phyloP scores from a whole-genome alignment of 1,139 yeast genomes.

The Nematodospora anomalae region DNA sequence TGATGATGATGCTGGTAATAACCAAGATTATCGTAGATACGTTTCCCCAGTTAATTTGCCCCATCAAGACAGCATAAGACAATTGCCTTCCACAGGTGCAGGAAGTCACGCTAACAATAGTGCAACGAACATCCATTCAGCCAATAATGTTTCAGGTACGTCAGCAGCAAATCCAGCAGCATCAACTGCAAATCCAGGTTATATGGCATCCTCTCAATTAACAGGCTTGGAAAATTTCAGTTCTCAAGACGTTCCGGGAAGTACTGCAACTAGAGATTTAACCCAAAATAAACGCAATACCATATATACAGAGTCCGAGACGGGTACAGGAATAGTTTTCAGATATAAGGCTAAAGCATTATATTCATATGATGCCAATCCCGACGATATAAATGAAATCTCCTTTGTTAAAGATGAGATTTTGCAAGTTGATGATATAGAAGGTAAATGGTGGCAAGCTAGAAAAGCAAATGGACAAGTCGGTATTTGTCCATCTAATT shows the following conservation, averaged over 20 bases:
- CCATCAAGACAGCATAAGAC: slow-evolving; percentile 6
- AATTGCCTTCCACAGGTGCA: slow-evolving; percentile 11
- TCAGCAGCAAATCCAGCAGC: slow-evolving; percentile 2
- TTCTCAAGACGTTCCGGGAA: slow-evolving; percentile 30
- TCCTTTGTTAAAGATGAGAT: slow-evolving; percentile 89
- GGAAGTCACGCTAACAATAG: slow-evolving; percentile 1
- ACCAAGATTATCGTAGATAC: slow-evolving; percentile 31
- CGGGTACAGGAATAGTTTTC: slow-evolving; percentile 48
- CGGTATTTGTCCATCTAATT: slow-evolving; percentile 96
- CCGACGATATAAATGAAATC: slow-evolving; percentile 90
- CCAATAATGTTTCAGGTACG: background rate
- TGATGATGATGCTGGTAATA: slow-evolving; percentile 29
- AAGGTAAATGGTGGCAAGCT: slow-evolving; percentile 99
- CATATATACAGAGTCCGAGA: slow-evolving; percentile 25
- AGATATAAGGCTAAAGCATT: slow-evolving; percentile 86
- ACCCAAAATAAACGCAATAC: slow-evolving; percentile 36
- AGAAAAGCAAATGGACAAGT: slow-evolving; percentile 85
- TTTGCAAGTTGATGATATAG: slow-evolving; percentile 86
- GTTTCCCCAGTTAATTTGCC: slow-evolving; percentile 25
- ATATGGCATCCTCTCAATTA: slow-evolving; percentile 56
- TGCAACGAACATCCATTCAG: background rate
- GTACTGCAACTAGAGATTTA: slow-evolving; percentile 24
- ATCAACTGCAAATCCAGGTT: slow-evolving; percentile 30
- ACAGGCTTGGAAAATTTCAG: slow-evolving; percentile 60
- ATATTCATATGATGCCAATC: slow-evolving; percentile 87